Base-by-base conservation (phyloP, 768 basidiomycete genomes). In the Trametes cubensis region DNA sequence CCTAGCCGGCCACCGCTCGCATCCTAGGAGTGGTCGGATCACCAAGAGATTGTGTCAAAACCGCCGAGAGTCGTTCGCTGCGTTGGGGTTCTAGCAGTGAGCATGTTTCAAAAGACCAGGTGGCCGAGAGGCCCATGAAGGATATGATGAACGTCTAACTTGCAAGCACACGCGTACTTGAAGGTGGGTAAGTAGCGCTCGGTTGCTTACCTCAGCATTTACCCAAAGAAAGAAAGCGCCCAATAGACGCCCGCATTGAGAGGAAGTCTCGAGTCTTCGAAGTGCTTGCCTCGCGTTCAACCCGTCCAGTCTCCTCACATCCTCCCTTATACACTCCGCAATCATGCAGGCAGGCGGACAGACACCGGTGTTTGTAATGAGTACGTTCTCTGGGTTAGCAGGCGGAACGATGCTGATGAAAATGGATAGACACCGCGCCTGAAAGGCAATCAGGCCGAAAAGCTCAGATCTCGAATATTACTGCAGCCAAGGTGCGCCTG, bases 401-500 rank as follows among this genome's bases (percentile, higher is more conserved):
- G n/a, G 6, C 49, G 14, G 58, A 49, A 51, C 60, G 28, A 20
- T 54, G 26, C 42, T 65, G 39, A 49, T 14, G 8, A 10, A 2
- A 52, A 17, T n/a, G 15, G 52, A 8, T 67, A 97, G 95, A 97
- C 81, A 85, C 94, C 57, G 93, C 90, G 68, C 95, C 95, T 23
- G 94, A 97, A 77, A 83, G 95, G 74, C 93, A 95, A 75, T 88
- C 91, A 23, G 95, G 95, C 49, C 83, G 95, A 66, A 98, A 96
- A 78, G 96, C 96, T 0, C 95, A 97, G 79, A 88, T 91, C 62
- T 95, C 94, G 40, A 98, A 98, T 74, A 98, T 98, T 77, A 94
- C 91, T 1, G 95, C 96, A 10, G 95, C 95, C 52, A 98, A 98
- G 84, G 94, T 94, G 45, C 58, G 82, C 65, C 8, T 18, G 23